phyloP scores from a whole-genome alignment of 108 stramenopile genomes.

The Stephanodiscus triporus region DNA sequence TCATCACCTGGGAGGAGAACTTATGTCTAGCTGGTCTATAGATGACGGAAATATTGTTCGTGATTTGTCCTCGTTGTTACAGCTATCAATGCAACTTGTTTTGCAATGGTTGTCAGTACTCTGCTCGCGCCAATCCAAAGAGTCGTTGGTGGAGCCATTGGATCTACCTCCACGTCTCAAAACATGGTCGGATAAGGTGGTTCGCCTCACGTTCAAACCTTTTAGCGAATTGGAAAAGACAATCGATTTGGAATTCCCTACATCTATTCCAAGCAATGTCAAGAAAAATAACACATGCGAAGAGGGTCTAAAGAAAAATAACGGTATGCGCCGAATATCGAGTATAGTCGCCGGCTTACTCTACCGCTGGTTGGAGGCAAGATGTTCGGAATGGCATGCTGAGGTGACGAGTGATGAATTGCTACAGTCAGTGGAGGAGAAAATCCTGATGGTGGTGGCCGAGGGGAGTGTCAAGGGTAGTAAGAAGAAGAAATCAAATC shows the following conservation, averaged over 20 bases:
- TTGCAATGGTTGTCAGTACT: constrained; percentile 42
- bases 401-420: constrained; percentile 72
- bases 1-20: constrained; percentile 12
- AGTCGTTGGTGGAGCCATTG: constrained; percentile 4
- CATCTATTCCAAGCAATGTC: neutral
- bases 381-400: constrained; percentile 79
- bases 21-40: neutral
- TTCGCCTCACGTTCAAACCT: neutral
- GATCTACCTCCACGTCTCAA: constrained; percentile 27
- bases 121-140: constrained; percentile 28
- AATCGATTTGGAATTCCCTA: neutral
- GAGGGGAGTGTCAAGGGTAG: constrained; percentile 21
- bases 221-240: neutral
- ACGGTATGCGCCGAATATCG: constrained; percentile 56
- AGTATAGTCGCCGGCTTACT: constrained; percentile 62
- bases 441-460: neutral
- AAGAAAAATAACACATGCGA: constrained; percentile 8
- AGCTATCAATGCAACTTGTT: constrained; percentile 16
- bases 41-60: neutral
- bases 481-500: constrained; percentile 47
- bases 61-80: constrained; percentile 10
- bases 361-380: constrained; percentile 68
- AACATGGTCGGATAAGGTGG: constrained; percentile 24
- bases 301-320: constrained; percentile 25
- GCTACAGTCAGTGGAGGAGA: constrained; percentile 45